phyloP scores from a whole-genome alignment of 2,329 filamentous ascomycete genomes.

The Ceratocystis papillata region DNA sequence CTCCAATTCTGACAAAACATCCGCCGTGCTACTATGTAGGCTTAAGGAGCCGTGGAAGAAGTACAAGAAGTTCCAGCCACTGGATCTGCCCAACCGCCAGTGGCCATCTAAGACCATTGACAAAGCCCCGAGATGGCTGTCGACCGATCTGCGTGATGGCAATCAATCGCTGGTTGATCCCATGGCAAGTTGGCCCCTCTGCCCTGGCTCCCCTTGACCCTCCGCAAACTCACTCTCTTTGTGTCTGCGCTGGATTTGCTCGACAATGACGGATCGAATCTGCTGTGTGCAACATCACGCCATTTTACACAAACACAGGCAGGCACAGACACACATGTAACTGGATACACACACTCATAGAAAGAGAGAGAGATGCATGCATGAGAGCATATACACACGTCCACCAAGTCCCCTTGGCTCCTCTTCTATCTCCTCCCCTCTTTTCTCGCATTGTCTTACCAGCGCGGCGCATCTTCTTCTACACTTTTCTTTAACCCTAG shows the following conservation, averaged over 20 bases:
- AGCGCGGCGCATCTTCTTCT: background rate
- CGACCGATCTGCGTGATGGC: slow-evolving; percentile 78
- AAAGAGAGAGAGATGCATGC: background rate
- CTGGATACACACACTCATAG: background rate
- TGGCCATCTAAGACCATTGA: slow-evolving; percentile 76
- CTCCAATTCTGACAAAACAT: too few relatives aligned
- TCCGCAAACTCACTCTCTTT: background rate
- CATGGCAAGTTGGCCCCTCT: slow-evolving; percentile 52
- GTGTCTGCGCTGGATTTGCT: background rate
- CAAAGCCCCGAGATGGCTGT: slow-evolving; percentile 82
- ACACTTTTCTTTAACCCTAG: background rate
- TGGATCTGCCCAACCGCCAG: slow-evolving; percentile 57
- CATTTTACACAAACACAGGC: background rate
- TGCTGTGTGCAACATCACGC: background rate
- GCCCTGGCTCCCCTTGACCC: background rate
- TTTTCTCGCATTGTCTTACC: background rate
- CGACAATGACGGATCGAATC: background rate
- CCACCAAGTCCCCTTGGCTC: background rate
- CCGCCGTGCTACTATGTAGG: slow-evolving; percentile 33
- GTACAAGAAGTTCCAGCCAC: slow-evolving; percentile 55
- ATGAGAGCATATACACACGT: background rate
- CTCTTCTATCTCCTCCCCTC: background rate
- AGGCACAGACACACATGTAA: background rate
- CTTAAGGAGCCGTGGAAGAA: slow-evolving; percentile 68
- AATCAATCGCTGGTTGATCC: slow-evolving; percentile 90